Evolutionary conservation across 768 basidiomycete species (phyloP).

Genomic region (Astraeus odoratus): DNA sequence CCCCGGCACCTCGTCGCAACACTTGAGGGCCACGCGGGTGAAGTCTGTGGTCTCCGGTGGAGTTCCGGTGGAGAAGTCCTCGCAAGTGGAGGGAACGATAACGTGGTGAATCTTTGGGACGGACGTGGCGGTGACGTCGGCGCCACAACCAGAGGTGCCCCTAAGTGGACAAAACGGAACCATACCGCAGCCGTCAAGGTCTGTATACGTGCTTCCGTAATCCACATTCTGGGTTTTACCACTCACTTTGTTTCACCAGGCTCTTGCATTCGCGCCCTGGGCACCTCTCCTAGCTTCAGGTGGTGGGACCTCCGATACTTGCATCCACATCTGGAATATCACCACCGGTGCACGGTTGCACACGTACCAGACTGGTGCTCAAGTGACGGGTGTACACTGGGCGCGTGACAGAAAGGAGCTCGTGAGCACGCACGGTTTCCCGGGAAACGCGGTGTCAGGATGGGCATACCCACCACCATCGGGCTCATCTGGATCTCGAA

Average conservation of each 20-base stretch:
- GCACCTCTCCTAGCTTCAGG: constrained; percentile 85
- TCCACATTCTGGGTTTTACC: neutral
- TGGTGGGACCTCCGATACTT: constrained; percentile 91
- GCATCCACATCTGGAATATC: constrained; percentile 85
- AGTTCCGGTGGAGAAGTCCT: constrained; percentile 80
- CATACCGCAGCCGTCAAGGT: constrained; percentile 86
- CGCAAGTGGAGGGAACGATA: constrained; percentile 95
- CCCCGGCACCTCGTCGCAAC: constrained; percentile 86
- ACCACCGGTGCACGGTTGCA: constrained; percentile 90
- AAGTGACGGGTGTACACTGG: constrained; percentile 89
- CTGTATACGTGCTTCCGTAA: neutral
- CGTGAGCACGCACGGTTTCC: constrained; percentile 90
- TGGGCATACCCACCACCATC: constrained; percentile 66
- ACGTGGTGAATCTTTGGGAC: constrained; percentile 98
- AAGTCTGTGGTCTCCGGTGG: constrained; percentile 93
- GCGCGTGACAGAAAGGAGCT: constrained; percentile 85
- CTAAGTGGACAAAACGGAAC: constrained; percentile 89
- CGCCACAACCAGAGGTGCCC: constrained; percentile 42
- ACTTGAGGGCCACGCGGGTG: constrained; percentile 82
- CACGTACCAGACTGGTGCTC: constrained; percentile 78
- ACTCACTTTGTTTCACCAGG: constrained; percentile 39
- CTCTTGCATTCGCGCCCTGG: constrained; percentile 97
- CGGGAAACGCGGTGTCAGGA: constrained; percentile 75
- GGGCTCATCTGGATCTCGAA: constrained; percentile 52
- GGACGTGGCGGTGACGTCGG: constrained; percentile 58